Base-by-base conservation (phyloP, 2,329 filamentous ascomycete genomes). In the Aureobasidium sp. region DNA sequence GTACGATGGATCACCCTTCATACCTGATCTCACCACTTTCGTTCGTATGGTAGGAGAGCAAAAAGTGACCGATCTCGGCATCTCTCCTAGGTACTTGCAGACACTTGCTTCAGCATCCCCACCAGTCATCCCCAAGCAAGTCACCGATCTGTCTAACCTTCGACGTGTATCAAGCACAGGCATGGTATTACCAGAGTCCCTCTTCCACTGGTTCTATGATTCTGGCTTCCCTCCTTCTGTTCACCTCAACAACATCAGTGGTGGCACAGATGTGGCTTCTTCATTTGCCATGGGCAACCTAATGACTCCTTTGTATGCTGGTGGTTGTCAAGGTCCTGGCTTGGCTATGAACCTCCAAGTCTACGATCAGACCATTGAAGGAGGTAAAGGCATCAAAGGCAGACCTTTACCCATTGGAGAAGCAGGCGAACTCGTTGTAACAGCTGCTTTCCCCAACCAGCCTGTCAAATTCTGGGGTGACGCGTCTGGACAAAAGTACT, bases 1-100 rank as follows among this genome's bases (percentile, higher is more conserved):
- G n/a, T 95, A 95, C 71, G 90, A 95, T 70, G 91, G 90, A 3
- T 90, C 86, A 9, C 90, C 90, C 0, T 91, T 95, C 73, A 75
- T 85, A 50, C 90, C 90, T 0, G 84, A 89, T 64, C 76, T 84
- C 1, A 80, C 76, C 20, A 80, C 83, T 4, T 84, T 91, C 67
- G 75, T 91, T 34, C 81, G 81, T 63, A 76, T 91, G 13, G 75
- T 87, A 15, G 82, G 79, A 17, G 78, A 86, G 65, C 84, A 88
- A 69, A 78, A 78, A 67, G 87, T 89, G 1, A 92, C 89, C 1
- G 84, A 87, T 67, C 76, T 94, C 8, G 90, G 91, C 1, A 87
- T 86, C 7, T 90, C 87, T 60, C 90, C 90, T 0, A 80, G 89
- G 5, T 95, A 88, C 80, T 78, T 95, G 68, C 82, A 87, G 56